These are phyloP conservation scores for Balakata baccata DNA, from an alignment of 345 rosid species.

Conservation along the genomic window DNA sequence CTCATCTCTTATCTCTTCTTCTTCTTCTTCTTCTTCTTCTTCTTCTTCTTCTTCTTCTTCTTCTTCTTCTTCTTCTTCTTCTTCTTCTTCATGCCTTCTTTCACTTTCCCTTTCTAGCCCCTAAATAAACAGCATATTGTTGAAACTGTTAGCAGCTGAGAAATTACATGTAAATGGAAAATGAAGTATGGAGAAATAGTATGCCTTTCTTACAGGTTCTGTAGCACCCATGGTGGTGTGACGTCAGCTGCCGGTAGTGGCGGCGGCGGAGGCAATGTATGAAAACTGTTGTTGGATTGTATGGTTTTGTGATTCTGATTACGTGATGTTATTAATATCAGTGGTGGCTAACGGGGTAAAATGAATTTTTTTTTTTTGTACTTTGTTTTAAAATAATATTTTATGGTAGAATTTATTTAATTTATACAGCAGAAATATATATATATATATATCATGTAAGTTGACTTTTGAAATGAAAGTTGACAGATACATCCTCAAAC, in stretches of 20 bases:
- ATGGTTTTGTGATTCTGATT: constrained; percentile 14
- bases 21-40: constrained; percentile 12
- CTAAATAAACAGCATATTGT: constrained; percentile 14
- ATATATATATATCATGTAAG: no score
- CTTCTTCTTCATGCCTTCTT: constrained; percentile 21
- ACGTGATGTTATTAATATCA: constrained; percentile 6
- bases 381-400: no score
- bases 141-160: constrained; percentile 14
- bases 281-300: constrained; percentile 24
- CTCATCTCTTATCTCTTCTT: constrained; percentile 12
- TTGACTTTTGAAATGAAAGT: no score
- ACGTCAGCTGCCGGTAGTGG: constrained; percentile 41
- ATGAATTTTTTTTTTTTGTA: not conserved
- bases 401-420: no score
- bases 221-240: constrained; percentile 50
- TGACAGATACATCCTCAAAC: no score
- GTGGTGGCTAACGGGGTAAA: constrained; percentile 6
- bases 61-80: constrained; percentile 18
- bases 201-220: constrained; percentile 39
- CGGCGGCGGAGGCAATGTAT: constrained; percentile 20
- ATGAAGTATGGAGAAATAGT: not conserved
- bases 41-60: no score
- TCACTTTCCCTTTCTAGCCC: constrained; percentile 44
- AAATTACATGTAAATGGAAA: not conserved
- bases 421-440: no score